These are phyloP conservation scores for Leccinum longicurvipes DNA, from an alignment of 768 basidiomycete species.

Conservation along the genomic window DNA sequence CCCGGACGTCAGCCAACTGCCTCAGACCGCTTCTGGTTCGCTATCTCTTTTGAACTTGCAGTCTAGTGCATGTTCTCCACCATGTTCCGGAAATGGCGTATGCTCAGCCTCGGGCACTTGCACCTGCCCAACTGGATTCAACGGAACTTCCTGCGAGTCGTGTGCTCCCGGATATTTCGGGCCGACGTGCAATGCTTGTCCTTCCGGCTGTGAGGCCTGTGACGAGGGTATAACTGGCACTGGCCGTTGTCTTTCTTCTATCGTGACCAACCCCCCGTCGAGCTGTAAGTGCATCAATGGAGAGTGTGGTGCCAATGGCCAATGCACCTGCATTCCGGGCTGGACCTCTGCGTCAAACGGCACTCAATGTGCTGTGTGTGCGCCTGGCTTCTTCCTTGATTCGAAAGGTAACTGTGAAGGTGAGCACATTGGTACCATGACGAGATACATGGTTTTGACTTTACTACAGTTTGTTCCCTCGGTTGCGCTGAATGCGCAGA, in stretches of 20 bases:
- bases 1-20: conserved; percentile 70
- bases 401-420: conserved; percentile 72
- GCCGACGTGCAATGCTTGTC: conserved; percentile 64
- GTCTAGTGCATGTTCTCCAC: conserved; percentile 69
- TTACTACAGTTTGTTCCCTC: conserved; percentile 57
- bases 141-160: conserved; percentile 74
- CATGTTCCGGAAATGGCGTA: conserved; percentile 69
- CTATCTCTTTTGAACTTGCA: conserved; percentile 69
- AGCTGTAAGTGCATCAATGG: conserved; percentile 85
- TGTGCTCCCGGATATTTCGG: conserved; percentile 79
- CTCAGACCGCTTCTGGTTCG: conserved; percentile 43
- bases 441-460: background rate
- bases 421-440: conserved; percentile 25
- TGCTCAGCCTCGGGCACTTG: conserved; percentile 74
- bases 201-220: conserved; percentile 63
- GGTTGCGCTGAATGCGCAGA: conserved; percentile 72
- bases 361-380: conserved; percentile 74
- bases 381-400: conserved; percentile 69
- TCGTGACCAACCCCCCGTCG: conserved; percentile 50
- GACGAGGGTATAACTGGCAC: conserved; percentile 78
- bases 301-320: conserved; percentile 60
- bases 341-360: conserved; percentile 72
- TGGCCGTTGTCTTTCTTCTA: conserved; percentile 62
- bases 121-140: conserved; percentile 69
- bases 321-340: conserved; percentile 74